Evolutionary conservation across 805 yeast genomes (phyloP).

Genomic region (Yarrowia porcina): DNA sequence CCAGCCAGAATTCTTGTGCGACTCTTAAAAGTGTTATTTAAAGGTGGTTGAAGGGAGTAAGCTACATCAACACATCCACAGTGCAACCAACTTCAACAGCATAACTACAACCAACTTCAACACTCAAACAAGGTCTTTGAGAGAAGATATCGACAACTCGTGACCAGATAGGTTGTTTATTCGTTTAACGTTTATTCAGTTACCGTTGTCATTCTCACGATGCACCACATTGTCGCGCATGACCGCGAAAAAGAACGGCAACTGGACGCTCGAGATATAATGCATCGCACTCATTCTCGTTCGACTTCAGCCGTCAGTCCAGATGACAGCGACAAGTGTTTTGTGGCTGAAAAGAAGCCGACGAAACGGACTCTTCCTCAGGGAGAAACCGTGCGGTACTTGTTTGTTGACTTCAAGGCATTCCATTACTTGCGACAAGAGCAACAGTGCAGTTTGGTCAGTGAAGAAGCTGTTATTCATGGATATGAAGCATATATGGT

Average conservation of each 20-base stretch:
- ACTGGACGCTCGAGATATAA: neutral
- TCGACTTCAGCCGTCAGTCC: constrained; percentile 4
- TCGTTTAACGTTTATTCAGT: too few species aligned
- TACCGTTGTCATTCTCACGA: too few species aligned
- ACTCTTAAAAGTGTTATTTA: too few species aligned
- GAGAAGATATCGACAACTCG: too few species aligned
- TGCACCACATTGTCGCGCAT: constrained; percentile 11
- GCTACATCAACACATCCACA: too few species aligned
- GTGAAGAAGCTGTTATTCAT: constrained; percentile 48
- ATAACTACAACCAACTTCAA: too few species aligned
- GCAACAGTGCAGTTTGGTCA: constrained; percentile 35
- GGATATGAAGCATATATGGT: constrained; percentile 91
- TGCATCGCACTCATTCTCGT: neutral
- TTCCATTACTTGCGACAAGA: constrained; percentile 32
- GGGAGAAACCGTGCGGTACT: constrained; percentile 30
- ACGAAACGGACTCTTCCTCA: neutral
- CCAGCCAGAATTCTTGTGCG: too few species aligned
- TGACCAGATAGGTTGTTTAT: too few species aligned
- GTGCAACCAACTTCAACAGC: too few species aligned
- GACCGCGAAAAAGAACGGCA: constrained; percentile 11
- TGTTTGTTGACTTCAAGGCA: constrained; percentile 36
- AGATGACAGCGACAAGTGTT: constrained; percentile 14
- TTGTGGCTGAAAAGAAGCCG: neutral
- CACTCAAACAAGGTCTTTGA: too few species aligned
- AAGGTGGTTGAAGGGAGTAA: too few species aligned